Conservation (phyloP, 169 alveolate species). For the Plasmodium relictum region DNA sequence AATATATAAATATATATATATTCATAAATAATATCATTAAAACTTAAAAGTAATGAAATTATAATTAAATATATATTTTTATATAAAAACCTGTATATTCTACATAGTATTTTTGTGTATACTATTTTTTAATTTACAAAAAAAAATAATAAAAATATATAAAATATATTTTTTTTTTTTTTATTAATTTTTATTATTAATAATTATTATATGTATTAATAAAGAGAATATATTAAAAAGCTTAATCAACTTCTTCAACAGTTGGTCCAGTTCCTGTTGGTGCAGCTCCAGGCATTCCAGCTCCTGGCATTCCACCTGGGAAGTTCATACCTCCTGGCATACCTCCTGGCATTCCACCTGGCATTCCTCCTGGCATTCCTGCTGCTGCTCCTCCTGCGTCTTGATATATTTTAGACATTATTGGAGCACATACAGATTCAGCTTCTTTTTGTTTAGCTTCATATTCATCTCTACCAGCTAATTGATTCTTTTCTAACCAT, state of each 20-base stretch:
- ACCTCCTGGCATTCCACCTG: slow-evolving; percentile 93
- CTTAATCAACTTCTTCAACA: slow-evolving; percentile 94
- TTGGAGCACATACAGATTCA: slow-evolving; percentile 95
- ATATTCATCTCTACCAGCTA: slow-evolving; percentile 95
- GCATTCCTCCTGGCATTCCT: slow-evolving; percentile 92
- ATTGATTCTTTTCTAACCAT: slow-evolving; percentile 96
- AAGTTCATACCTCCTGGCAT: slow-evolving; percentile 91
- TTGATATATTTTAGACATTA: slow-evolving; percentile 94
- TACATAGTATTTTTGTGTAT: too few relatives aligned
- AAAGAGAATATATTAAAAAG: not conserved
- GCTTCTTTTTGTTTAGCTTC: slow-evolving; percentile 96
- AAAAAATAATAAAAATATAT: slow-evolving; percentile 10
- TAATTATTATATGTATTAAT: slow-evolving; percentile 77
- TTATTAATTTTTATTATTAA: slow-evolving; percentile 92
- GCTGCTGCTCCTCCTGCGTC: slow-evolving; percentile 95
- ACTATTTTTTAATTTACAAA: slow-evolving; percentile 13
- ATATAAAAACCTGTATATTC: too few relatives aligned
- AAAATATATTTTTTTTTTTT: not conserved
- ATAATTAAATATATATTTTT: too few relatives aligned
- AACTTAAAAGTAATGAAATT: too few relatives aligned
- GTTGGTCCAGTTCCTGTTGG: slow-evolving; percentile 91
- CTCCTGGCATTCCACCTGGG: slow-evolving; percentile 93
- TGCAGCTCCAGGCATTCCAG: slow-evolving; percentile 84
- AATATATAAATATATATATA: too few relatives aligned
- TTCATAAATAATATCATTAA: too few relatives aligned